Evolutionary conservation across 179 eudicot species (phyloP).

Genomic region (Actinidia arguta): DNA sequence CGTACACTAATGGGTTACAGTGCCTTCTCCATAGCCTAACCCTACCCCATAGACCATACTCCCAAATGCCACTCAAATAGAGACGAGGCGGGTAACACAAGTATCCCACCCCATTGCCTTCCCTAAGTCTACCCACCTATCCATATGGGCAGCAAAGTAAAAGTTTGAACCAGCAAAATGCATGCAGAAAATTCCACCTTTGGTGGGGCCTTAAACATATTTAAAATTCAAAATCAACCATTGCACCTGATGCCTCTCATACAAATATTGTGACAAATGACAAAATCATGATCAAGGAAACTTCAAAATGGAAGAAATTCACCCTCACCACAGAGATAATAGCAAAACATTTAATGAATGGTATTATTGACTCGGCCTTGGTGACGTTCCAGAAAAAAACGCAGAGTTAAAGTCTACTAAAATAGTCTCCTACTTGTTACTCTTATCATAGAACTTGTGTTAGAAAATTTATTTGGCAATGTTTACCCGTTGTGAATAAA

Average conservation of each 20-base stretch:
- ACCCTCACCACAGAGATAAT: neutral
- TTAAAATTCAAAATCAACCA: neutral
- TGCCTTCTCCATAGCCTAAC: no score
- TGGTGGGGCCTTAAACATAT: neutral
- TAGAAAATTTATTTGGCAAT: no score
- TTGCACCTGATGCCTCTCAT: neutral
- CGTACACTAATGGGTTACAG: no score
- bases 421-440: neutral
- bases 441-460: no score
- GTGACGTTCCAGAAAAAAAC: neutral
- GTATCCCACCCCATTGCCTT: no score
- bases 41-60: no score
- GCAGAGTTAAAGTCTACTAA: neutral
- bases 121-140: neutral
- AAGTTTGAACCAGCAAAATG: neutral
- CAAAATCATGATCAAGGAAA: neutral
- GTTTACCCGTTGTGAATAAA: no score
- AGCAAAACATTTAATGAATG: neutral
- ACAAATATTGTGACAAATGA: conserved; percentile 4
- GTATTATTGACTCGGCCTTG: neutral
- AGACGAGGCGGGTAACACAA: no score
- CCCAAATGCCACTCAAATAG: no score
- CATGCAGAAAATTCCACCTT: neutral
- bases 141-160: no score
- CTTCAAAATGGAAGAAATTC: neutral